phyloP scores from a whole-genome alignment of 2,329 filamentous ascomycete genomes.

The Ophiostoma pallidulum region DNA sequence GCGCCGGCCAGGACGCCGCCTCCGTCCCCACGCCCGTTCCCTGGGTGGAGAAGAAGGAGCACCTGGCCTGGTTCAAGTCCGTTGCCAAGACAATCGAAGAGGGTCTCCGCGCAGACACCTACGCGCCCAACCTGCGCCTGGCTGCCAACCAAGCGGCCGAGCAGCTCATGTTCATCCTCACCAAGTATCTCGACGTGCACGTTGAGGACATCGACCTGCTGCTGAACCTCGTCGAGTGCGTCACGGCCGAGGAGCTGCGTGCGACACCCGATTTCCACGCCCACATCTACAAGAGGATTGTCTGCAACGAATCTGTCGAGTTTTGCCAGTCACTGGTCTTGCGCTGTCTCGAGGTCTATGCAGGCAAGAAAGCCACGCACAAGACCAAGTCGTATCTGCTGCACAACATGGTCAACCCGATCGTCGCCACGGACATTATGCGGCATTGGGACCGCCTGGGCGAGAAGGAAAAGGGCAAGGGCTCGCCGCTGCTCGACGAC shows the following conservation, averaged over 20 bases:
- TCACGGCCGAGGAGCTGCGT: conserved; percentile 77
- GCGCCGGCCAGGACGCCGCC: conserved; percentile 28
- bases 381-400: conserved; percentile 90
- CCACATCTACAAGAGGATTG: conserved; percentile 78
- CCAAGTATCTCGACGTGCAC: conserved; percentile 65
- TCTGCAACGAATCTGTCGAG: conserved; percentile 74
- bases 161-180: conserved; percentile 77
- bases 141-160: conserved; percentile 84
- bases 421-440: conserved; percentile 93
- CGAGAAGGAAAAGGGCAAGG: conserved; percentile 30
- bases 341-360: conserved; percentile 81
- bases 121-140: conserved; percentile 65
- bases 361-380: conserved; percentile 67
- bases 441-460: conserved; percentile 59
- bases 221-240: conserved; percentile 72
- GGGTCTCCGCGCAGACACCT: conserved; percentile 58
- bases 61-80: conserved; percentile 49
- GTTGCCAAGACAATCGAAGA: conserved; percentile 71
- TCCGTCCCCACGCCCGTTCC: conserved; percentile 37
- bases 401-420: conserved; percentile 87
- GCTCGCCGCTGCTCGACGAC: conserved; percentile 67
- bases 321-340: conserved; percentile 77
- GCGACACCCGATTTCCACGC: conserved; percentile 63
- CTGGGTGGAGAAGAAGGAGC: conserved; percentile 69
- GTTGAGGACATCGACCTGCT: conserved; percentile 73